phyloP scores from a whole-genome alignment of 306 rosid species.

The Adenanthera pavonina region DNA sequence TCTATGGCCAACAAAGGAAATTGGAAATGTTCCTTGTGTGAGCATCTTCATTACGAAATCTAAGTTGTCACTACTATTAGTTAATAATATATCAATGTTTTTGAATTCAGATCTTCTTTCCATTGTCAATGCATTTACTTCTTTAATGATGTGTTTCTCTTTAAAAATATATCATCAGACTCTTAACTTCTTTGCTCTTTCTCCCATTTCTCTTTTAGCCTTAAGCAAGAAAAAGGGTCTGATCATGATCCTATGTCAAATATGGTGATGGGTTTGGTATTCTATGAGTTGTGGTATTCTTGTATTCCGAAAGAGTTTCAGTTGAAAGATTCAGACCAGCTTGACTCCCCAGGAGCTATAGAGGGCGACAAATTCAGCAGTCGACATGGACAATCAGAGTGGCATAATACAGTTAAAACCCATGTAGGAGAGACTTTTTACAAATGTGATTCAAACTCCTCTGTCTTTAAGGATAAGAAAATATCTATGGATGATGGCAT shows the following conservation, averaged over 20 bases:
- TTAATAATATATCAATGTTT: not conserved
- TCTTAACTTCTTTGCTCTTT: slow-evolving; percentile 5
- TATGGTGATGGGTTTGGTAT: slow-evolving; percentile 71
- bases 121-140: slow-evolving; percentile 27
- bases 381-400: slow-evolving; percentile 42
- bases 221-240: slow-evolving; percentile 56
- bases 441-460: slow-evolving; percentile 57
- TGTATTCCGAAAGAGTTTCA: slow-evolving; percentile 65
- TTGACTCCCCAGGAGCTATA: slow-evolving; percentile 40
- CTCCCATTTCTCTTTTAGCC: slow-evolving; percentile 45
- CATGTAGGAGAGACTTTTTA: slow-evolving; percentile 47
- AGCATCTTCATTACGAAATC: not conserved
- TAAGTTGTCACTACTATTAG: not conserved
- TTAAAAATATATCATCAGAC: slow-evolving; percentile 13
- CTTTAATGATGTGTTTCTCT: slow-evolving; percentile 29
- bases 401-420: slow-evolving; percentile 51
- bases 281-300: slow-evolving; percentile 71
- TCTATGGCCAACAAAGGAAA: not conserved
- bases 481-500: slow-evolving; percentile 37
- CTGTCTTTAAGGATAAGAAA: slow-evolving; percentile 59
- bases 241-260: slow-evolving; percentile 57
- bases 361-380: slow-evolving; percentile 43
- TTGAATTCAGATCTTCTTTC: not conserved
- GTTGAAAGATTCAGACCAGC: slow-evolving; percentile 57
- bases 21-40: not conserved